phyloP scores from a whole-genome alignment of 2,329 filamentous ascomycete genomes.

The Paradendryphiella salina region DNA sequence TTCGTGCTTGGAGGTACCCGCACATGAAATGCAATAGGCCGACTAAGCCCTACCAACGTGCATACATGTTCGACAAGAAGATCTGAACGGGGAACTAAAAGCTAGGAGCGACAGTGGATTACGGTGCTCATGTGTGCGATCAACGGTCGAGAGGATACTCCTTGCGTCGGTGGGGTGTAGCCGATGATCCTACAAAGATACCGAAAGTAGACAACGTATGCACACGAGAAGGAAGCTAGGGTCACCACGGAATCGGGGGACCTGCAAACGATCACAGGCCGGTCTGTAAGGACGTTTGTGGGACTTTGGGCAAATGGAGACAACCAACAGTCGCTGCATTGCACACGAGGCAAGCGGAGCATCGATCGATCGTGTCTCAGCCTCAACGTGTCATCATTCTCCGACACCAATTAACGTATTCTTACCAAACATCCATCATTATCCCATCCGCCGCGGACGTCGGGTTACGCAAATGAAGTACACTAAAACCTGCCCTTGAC shows the following conservation, averaged over 20 bases:
- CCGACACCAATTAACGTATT: background rate
- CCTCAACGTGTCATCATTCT: background rate
- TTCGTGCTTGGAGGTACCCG: no score
- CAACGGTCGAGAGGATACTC: slow-evolving; percentile 6
- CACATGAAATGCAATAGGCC: no score
- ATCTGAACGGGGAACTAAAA: background rate
- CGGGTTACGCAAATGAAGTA: background rate
- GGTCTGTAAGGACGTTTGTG: slow-evolving; percentile 3
- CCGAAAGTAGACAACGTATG: slow-evolving; percentile 1
- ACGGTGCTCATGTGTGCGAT: slow-evolving; percentile 1
- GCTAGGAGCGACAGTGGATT: slow-evolving; percentile 2
- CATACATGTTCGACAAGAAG: background rate
- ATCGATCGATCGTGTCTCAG: background rate
- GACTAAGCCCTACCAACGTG: background rate
- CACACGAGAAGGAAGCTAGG: background rate
- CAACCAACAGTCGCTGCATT: background rate
- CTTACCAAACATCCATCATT: background rate
- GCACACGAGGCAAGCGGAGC: slow-evolving; percentile 1
- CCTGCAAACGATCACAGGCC: background rate
- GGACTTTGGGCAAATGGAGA: background rate
- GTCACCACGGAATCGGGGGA: background rate
- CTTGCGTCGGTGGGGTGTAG: slow-evolving; percentile 2
- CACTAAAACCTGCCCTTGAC: background rate
- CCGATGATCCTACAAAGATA: background rate
- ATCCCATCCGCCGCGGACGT: background rate